Percentiles rank a stretch among this genome's conserved stretches.
phyloP scores from a whole-genome alignment of 306 rosid genomes.

The Lathyrus sativus region DNA sequence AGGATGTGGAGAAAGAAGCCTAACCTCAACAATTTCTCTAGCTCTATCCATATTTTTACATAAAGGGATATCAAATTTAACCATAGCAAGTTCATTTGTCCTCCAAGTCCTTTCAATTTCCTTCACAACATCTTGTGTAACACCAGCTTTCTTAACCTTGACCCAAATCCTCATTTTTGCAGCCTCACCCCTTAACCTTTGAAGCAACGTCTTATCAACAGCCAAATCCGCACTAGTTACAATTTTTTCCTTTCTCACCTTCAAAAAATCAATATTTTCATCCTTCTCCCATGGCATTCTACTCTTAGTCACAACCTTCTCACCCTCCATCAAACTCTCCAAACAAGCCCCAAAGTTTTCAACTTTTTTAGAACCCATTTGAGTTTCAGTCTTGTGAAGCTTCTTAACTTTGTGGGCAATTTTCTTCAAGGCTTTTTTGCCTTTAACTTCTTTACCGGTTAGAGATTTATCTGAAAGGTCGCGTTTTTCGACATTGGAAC shows the following conservation, averaged over 20 bases:
- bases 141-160: constrained; percentile 90
- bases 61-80: constrained; percentile 74
- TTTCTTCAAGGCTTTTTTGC: constrained; percentile 54
- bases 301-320: constrained; percentile 28
- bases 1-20: constrained; percentile 15
- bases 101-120: constrained; percentile 61
- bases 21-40: constrained; percentile 79
- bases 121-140: constrained; percentile 67
- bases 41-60: constrained; percentile 90
- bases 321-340: constrained; percentile 41
- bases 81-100: constrained; percentile 76
- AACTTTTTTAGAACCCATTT: constrained; percentile 34
- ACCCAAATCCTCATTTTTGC: constrained; percentile 66
- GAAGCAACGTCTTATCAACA: constrained; percentile 62
- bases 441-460: constrained; percentile 50
- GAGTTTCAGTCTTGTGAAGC: constrained; percentile 44
- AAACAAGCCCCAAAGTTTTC: constrained; percentile 47
- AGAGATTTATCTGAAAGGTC: constrained; percentile 43
- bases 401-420: constrained; percentile 55
- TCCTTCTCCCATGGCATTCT: constrained; percentile 90
- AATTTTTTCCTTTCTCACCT: constrained; percentile 52
- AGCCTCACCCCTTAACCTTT: constrained; percentile 71
- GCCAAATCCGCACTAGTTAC: constrained; percentile 56
- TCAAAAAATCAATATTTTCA: constrained; percentile 46
- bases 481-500: constrained; percentile 21